These are phyloP conservation scores for Tylopilus sp. DNA, from an alignment of 768 basidiomycete species.

Conservation along the genomic window DNA sequence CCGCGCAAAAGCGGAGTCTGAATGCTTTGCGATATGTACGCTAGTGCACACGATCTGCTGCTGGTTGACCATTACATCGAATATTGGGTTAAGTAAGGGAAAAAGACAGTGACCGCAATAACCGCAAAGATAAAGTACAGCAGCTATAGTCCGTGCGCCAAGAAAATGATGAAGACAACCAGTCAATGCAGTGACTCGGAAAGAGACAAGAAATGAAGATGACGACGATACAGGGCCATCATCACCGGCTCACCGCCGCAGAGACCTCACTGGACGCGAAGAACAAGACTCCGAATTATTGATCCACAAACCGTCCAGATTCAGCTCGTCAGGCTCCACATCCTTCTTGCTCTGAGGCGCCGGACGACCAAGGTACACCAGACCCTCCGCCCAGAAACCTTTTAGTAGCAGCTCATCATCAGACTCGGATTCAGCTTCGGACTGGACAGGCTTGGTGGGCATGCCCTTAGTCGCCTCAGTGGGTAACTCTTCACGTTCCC, in stretches of 20 bases:
- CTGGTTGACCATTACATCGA: no score
- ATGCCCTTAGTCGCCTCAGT: background rate
- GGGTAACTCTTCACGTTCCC: background rate
- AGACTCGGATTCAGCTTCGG: constrained; percentile 15
- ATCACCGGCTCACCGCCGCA: constrained; percentile 7
- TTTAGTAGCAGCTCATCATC: constrained; percentile 26
- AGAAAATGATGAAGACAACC: constrained; percentile 4
- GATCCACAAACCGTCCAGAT: constrained; percentile 19
- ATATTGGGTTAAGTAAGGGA: background rate
- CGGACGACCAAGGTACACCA: constrained; percentile 20
- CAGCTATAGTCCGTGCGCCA: constrained; percentile 4
- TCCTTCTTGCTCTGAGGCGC: constrained; percentile 2
- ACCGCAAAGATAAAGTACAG: background rate
- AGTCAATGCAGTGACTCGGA: background rate
- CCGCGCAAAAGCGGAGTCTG: no score
- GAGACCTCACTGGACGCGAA: constrained; percentile 7
- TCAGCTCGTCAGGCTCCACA: constrained; percentile 27
- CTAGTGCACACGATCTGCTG: no score
- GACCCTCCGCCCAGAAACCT: constrained; percentile 18
- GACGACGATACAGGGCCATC: background rate
- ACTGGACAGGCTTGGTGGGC: background rate
- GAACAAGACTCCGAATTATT: constrained; percentile 3
- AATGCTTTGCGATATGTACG: no score
- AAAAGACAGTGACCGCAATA: background rate
- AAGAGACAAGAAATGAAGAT: background rate